Evolutionary conservation across 108 stramenopile species (phyloP).

Genomic region (Cylindrotheca closterium): DNA sequence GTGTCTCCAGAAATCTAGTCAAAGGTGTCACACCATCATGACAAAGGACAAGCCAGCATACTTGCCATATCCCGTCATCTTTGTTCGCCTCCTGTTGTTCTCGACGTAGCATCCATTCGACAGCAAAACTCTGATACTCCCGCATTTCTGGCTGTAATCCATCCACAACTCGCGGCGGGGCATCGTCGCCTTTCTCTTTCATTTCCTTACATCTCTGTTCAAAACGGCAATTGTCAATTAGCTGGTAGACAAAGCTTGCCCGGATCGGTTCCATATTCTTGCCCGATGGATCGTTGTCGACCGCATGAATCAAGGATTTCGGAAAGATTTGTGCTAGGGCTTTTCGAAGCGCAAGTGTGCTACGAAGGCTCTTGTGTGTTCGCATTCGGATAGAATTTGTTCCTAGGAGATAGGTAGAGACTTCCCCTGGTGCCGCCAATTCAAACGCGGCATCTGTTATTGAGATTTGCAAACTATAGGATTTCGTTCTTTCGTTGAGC

Average conservation of each 20-base stretch:
- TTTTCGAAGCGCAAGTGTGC: background rate
- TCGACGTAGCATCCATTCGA: slow-evolving; percentile 73
- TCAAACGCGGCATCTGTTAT: background rate
- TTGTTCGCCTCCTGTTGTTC: slow-evolving; percentile 23
- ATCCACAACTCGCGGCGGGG: slow-evolving; percentile 21
- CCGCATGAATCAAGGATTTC: background rate
- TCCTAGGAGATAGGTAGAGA: background rate
- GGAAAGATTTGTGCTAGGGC: background rate
- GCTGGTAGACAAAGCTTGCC: slow-evolving; percentile 44
- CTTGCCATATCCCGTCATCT: slow-evolving; percentile 49
- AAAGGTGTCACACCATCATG: background rate
- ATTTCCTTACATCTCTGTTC: background rate
- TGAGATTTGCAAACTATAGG: no score
- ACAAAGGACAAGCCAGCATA: slow-evolving; percentile 48
- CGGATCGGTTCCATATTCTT: slow-evolving; percentile 24
- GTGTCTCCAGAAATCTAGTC: background rate
- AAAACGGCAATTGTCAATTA: slow-evolving; percentile 46
- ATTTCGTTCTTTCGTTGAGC: no score
- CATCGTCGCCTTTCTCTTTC: background rate
- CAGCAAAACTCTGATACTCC: slow-evolving; percentile 66
- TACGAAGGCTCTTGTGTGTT: background rate
- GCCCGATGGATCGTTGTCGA: background rate
- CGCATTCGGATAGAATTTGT: background rate
- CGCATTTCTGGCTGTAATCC: slow-evolving; percentile 64
- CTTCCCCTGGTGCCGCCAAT: background rate